Evolutionary conservation across 2,329 filamentous ascomycete species (phyloP), one percentile per base, ranked within the genome.

Genomic region (Microdochium paspali): DNA sequence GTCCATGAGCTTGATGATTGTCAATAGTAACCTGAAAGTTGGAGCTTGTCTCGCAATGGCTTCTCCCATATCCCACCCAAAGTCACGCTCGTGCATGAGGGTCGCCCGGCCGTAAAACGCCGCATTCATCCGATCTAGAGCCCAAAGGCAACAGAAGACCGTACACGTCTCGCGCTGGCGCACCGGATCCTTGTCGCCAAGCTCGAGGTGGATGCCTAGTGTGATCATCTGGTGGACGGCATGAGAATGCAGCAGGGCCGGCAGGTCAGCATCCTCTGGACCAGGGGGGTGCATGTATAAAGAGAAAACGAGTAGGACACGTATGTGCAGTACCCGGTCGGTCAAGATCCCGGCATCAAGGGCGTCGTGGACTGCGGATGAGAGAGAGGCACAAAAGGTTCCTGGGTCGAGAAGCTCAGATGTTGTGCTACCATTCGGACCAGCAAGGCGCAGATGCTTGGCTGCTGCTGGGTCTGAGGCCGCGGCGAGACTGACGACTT

Each of bases 41-140:
- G 77, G 73, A 3, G 69, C 64, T 43, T 79, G 74, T 43, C 67
- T 66, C 21, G 65, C 63, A 44, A 80, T 73, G 46, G 73, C 75
- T 1, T 68, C 66, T 0, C 76, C 70, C 0, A 80, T 51, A 49
- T 77, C 69, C 46, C 72, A 73, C 6, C 77, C 74, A 24, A 80
- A 69, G 52, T 84, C 80, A 44, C 76, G 64, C 52, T 82, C 77
- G 51, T 84, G 79, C 48, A 84, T 73, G 23, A 81, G 58, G 43
- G 76, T 73, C 0, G 80, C 76, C 1, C 80, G 68, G 5, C 79
- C 80, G 49, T 81, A 76, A n/a, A 80, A 70, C 0, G 79, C 74
- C 1, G 77, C 71, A 44, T 77, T 77, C 40, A 84, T 68, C 13
- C 77, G 69, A 55, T 84, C 80, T 1, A 84, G 58, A 0, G 78